phyloP scores from a whole-genome alignment of 306 rosid genomes.

The Pyrus pyrifolia region DNA sequence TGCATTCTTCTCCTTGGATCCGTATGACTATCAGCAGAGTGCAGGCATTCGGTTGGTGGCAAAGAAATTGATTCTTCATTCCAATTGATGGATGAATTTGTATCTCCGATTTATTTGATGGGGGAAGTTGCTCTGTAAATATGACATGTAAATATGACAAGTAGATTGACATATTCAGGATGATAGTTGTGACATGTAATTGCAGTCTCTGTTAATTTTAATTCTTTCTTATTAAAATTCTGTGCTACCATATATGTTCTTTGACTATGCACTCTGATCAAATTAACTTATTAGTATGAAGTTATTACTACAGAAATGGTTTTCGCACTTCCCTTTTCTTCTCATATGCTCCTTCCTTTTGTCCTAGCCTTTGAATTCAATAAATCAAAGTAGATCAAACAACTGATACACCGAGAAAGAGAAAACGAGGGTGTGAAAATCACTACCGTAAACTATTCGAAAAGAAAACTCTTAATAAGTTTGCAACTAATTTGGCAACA shows the following conservation, averaged over 20 bases:
- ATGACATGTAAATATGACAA: not conserved
- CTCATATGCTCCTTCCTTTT: not conserved
- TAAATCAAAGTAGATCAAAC: not conserved
- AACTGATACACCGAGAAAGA: not conserved
- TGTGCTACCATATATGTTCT: not conserved
- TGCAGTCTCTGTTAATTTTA: not conserved
- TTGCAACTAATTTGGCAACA: not conserved
- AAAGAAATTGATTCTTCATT: slow-evolving; percentile 64
- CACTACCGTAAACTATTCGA: not conserved
- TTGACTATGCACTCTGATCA: not conserved
- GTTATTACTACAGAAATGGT: not conserved
- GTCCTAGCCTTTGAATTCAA: not conserved
- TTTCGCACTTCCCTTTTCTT: not conserved
- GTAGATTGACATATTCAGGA: no score
- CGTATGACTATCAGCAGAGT: slow-evolving; percentile 69
- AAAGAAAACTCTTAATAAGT: not conserved
- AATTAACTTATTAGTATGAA: not conserved
- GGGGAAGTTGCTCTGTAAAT: slow-evolving; percentile 15
- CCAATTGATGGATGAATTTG: slow-evolving; percentile 22
- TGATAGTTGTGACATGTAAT: not conserved
- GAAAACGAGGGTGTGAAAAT: no score
- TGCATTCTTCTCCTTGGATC: slow-evolving; percentile 74
- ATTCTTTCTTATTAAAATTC: not conserved
- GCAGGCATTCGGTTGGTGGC: slow-evolving; percentile 89
- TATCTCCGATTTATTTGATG: slow-evolving; percentile 1